Percentiles rank a stretch among this genome's conserved stretches.
These are phyloP conservation scores for Salvia splendens DNA, from an alignment of 257 asterid genomes.

Conservation along the genomic window DNA sequence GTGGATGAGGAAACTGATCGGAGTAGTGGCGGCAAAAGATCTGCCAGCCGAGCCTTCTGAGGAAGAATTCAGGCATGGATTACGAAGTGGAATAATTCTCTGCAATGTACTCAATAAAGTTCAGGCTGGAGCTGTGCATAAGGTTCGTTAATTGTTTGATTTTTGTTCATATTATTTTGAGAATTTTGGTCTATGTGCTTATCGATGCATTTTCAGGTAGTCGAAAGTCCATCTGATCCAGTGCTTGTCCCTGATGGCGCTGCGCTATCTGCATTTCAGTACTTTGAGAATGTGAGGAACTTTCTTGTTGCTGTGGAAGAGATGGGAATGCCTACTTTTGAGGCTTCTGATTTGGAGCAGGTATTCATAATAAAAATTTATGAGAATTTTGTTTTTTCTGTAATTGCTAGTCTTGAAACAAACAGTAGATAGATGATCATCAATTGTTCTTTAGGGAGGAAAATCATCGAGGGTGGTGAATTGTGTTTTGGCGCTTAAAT, in stretches of 20 bases:
- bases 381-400: background rate
- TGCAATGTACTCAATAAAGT: slow-evolving; percentile 82
- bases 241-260: slow-evolving; percentile 77
- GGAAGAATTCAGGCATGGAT: slow-evolving; percentile 84
- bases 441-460: slow-evolving; percentile 62
- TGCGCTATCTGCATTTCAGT: slow-evolving; percentile 84
- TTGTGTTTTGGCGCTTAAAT: slow-evolving; percentile 81
- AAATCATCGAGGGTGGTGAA: slow-evolving; percentile 80
- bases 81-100: slow-evolving; percentile 92
- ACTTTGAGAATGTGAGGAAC: slow-evolving; percentile 86
- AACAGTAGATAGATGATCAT: slow-evolving; percentile 22
- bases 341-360: slow-evolving; percentile 94
- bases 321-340: slow-evolving; percentile 84
- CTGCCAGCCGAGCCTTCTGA: slow-evolving; percentile 98
- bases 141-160: slow-evolving; percentile 47
- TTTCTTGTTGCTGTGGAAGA: slow-evolving; percentile 87
- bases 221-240: slow-evolving; percentile 73
- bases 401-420: background rate
- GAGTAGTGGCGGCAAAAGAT: slow-evolving; percentile 91
- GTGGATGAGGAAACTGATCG: slow-evolving; percentile 81
- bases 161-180: background rate
- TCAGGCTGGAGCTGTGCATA: slow-evolving; percentile 86
- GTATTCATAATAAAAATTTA: slow-evolving; percentile 30
- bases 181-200: background rate
- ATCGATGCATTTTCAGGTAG: slow-evolving; percentile 56